Conservation (phyloP, 495 filamentous ascomycete species). For the Entonaema liquescens region DNA sequence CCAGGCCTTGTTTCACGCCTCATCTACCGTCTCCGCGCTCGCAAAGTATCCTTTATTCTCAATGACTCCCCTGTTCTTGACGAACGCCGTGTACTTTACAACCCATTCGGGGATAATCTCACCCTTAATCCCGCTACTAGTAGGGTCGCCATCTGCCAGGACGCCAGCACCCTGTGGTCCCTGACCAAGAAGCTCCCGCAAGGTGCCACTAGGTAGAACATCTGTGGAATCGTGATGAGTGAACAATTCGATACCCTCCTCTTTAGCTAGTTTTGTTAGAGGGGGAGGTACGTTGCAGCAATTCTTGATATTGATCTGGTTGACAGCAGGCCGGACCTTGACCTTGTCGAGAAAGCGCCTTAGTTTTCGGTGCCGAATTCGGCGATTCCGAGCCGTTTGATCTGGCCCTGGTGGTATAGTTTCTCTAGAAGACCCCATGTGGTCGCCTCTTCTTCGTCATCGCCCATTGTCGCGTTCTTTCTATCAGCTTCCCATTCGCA, state of each 20-base stretch:
- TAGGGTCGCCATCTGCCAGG: conserved; percentile 60
- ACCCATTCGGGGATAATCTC: conserved; percentile 92
- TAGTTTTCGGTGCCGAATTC: conserved; percentile 91
- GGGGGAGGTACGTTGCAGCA: conserved; percentile 95
- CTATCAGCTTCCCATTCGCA: conserved; percentile 81
- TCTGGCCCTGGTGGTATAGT: conserved; percentile 74
- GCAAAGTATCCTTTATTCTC: conserved; percentile 99
- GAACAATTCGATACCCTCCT: conserved; percentile 83
- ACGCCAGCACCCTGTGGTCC: conserved; percentile 71
- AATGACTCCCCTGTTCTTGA: conserved; percentile 93
- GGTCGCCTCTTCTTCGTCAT: conserved; percentile 69
- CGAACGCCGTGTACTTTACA: conserved; percentile 97
- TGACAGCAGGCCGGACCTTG: conserved; percentile 77
- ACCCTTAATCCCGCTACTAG: conserved; percentile 67
- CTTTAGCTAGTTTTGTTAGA: conserved; percentile 83
- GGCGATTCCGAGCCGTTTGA: conserved; percentile 79
- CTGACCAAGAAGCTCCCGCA: conserved; percentile 81
- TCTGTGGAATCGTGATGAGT: conserved; percentile 96
- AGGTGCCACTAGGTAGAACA: conserved; percentile 83
- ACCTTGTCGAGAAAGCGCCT: conserved; percentile 65
- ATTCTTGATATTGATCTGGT: conserved; percentile 97
- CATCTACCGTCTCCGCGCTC: conserved; percentile 68
- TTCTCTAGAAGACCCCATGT: conserved; percentile 78
- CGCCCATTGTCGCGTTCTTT: conserved; percentile 66
- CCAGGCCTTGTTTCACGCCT: conserved; percentile 13